Base-by-base conservation (phyloP, 2,329 filamentous ascomycete species). In the Monascus ruber region DNA sequence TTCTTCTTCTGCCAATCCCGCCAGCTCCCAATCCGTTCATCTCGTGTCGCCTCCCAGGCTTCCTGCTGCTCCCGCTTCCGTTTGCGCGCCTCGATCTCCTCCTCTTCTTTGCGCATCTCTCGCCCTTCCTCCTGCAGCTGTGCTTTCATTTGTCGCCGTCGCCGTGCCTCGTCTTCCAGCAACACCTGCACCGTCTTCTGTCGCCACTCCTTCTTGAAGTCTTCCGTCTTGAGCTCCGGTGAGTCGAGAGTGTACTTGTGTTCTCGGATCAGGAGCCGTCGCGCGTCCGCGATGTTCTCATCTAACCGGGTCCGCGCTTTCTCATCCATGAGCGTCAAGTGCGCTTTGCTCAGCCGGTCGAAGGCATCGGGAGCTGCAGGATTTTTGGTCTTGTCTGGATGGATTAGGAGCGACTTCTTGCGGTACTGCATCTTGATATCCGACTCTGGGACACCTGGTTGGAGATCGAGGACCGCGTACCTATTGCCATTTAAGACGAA, bases 331-430 rank as follows among this genome's bases (percentile, higher is more conserved):
- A 98, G 76, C 52, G 85, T 78, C 2, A 80, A 83, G 58, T 96
- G 87, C 0, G 91, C 91, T 65, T 96, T 95, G 57, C 94, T 94
- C 26, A 98, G 75, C 6, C 89, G 81, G 65, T 98, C 91, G 59
- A 98, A 98, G 48, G 91, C 91, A 54, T 96, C 91, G 3, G 91
- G 89, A 0, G 91, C 91, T 36, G 73, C 76, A 0, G 86, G 82
- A 58, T 98, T 96, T 56, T 80, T 80, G 41, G 91, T 95, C 65
- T 98, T 98, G 71, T 98, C 91, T 5, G 91, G 91, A 70, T 98
- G 91, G 69, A 98, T 96, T 36, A 98, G 79, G 41, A 98, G 81
- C n/a, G 91, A 98, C 65, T 95, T 96, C 55, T 86, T 88, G 71
- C 91, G 88, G 69, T 96, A 98, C 50, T 77, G 77, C 51, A 81